Conservation (phyloP, 768 basidiomycete genomes). For the Hygrophoropsis aurantiaca region DNA sequence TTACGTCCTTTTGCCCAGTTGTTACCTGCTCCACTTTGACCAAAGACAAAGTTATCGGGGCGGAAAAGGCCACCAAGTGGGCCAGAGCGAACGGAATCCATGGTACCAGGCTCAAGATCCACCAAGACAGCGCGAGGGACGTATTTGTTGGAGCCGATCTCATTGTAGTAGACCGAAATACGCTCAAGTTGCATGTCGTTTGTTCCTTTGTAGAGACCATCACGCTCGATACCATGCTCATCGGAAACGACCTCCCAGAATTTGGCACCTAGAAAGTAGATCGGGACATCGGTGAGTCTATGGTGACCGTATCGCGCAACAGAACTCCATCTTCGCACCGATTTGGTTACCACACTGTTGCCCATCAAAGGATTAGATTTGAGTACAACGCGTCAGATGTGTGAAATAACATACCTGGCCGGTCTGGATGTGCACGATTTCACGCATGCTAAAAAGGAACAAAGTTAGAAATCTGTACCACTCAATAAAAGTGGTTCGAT, state of each 20-base stretch:
- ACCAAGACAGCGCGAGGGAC: constrained; percentile 97
- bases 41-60: constrained; percentile 98
- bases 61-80: constrained; percentile 92
- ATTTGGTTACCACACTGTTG: constrained; percentile 98
- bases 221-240: constrained; percentile 94
- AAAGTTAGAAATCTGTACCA: constrained; percentile 23
- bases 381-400: not conserved
- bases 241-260: constrained; percentile 99
- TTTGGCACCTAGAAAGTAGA: constrained; percentile 66
- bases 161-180: constrained; percentile 98
- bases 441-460: constrained; percentile 80
- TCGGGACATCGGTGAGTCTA: constrained; percentile 18
- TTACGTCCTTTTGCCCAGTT: constrained; percentile 99
- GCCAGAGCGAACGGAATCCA: constrained; percentile 90
- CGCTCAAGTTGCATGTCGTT: constrained; percentile 96
- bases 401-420: constrained; percentile 71
- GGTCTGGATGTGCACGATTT: constrained; percentile 99
- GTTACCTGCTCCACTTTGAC: constrained; percentile 98
- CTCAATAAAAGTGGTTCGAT: constrained; percentile 14
- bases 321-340: constrained; percentile 49
- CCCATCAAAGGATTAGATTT: constrained; percentile 1
- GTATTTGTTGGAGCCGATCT: constrained; percentile 93
- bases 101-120: constrained; percentile 97
- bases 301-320: constrained; percentile 19
- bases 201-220: constrained; percentile 91